Conservation (phyloP, 139 green algal genomes). For the Coelastrella sp. region DNA sequence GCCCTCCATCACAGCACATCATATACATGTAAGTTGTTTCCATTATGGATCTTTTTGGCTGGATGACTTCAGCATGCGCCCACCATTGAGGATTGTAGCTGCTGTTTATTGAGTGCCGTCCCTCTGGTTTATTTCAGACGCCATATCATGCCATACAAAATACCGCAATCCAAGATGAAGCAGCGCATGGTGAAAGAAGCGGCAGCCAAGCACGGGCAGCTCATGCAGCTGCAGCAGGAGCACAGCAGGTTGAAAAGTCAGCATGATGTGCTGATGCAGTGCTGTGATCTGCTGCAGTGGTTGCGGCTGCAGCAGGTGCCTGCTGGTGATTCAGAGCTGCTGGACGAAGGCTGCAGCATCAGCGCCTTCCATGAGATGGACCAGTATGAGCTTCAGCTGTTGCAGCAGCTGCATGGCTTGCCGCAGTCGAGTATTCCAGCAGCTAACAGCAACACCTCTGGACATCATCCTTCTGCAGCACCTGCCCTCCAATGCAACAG, state of each 20-base stretch:
- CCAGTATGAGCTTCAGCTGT: constrained; percentile 12
- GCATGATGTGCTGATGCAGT: neutral
- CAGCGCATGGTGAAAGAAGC: constrained; percentile 6
- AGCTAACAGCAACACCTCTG: neutral
- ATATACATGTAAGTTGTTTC: no score
- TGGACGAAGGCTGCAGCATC: neutral
- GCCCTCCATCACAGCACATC: no score
- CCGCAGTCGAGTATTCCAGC: neutral
- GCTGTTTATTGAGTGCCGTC: no score
- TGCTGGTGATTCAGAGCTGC: neutral
- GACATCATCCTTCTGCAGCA: neutral
- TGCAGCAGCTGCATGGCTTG: neutral
- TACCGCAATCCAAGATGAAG: constrained; percentile 16
- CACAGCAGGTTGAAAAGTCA: constrained; percentile 12
- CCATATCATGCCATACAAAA: constrained; percentile 17
- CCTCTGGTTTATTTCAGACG: no score
- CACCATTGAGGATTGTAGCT: no score
- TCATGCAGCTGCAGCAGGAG: constrained; percentile 15
- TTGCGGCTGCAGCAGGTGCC: neutral
- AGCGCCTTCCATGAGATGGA: neutral
- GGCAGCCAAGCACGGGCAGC: neutral
- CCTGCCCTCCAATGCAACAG: neutral
- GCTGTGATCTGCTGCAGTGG: constrained; percentile 8
- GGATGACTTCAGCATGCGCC: no score
- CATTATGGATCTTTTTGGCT: no score